Evolutionary conservation across 2,329 filamentous ascomycete species (phyloP).

Genomic region (Aspergillus floridensis): DNA sequence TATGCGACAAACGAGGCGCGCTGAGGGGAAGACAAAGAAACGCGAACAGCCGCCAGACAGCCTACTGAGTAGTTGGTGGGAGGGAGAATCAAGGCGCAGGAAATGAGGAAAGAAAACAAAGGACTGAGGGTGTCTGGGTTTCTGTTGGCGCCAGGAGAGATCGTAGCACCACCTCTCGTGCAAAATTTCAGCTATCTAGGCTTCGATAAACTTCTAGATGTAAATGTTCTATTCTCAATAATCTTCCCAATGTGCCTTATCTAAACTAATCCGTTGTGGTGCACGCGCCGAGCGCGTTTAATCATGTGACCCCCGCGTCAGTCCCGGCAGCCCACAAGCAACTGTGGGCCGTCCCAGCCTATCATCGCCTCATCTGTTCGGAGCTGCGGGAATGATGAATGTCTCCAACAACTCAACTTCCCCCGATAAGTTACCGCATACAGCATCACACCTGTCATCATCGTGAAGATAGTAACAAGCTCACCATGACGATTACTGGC

Average conservation of each 20-base stretch:
- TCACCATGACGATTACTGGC: constrained; percentile 13
- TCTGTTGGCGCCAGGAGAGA: background rate
- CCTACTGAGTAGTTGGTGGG: constrained; percentile 2
- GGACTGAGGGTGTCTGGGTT: background rate
- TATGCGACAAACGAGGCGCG: constrained; percentile 13
- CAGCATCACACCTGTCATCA: background rate
- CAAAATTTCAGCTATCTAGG: too few relatives aligned
- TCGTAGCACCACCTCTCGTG: background rate
- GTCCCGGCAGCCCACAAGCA: background rate
- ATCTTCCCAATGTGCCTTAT: too few relatives aligned
- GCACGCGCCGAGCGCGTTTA: constrained; percentile 1
- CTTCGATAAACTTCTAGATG: too few relatives aligned
- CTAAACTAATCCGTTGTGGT: background rate
- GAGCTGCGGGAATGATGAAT: background rate
- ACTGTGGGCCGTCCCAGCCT: constrained; percentile 5
- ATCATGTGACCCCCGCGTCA: constrained; percentile 20
- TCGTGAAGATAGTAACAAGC: background rate
- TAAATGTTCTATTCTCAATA: too few relatives aligned
- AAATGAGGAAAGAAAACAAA: background rate
- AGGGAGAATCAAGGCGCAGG: background rate
- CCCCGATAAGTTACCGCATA: background rate
- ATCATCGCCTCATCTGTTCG: constrained; percentile 4
- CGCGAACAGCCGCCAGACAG: background rate
- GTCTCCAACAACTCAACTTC: constrained; percentile 5
- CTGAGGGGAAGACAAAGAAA: constrained; percentile 3